Conservation (phyloP, 768 basidiomycete species). For the Lactifluus echinatus region DNA sequence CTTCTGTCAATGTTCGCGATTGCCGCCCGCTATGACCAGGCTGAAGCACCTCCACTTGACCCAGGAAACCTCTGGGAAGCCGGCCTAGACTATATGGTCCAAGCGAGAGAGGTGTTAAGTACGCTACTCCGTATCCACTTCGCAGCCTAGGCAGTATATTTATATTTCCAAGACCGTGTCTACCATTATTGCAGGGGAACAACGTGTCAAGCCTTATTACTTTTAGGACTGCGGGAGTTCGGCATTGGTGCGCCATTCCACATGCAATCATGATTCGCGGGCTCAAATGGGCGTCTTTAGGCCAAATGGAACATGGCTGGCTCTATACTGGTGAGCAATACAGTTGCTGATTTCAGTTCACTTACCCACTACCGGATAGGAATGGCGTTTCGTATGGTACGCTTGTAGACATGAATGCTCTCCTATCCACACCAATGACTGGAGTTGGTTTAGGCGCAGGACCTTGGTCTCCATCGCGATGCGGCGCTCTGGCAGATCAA, state of each 20-base stretch:
- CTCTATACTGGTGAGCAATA: slow-evolving; percentile 53
- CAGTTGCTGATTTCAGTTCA: neutral
- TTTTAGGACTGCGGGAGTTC: slow-evolving; percentile 77
- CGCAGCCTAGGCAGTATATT: neutral
- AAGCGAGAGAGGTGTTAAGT: slow-evolving; percentile 60
- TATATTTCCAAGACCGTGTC: slow-evolving; percentile 38
- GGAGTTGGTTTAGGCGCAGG: slow-evolving; percentile 47
- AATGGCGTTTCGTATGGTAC: slow-evolving; percentile 69
- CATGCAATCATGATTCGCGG: neutral
- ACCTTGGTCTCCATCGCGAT: slow-evolving; percentile 74
- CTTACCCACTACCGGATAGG: slow-evolving; percentile 29
- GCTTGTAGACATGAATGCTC: slow-evolving; percentile 9
- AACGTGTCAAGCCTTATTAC: slow-evolving; percentile 71
- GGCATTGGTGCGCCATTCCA: slow-evolving; percentile 53
- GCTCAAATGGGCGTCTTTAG: slow-evolving; percentile 21
- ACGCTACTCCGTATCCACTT: slow-evolving; percentile 19
- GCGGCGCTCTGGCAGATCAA: slow-evolving; percentile 65
- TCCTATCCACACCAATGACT: slow-evolving; percentile 8
- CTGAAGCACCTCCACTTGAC: slow-evolving; percentile 33
- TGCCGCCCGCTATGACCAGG: slow-evolving; percentile 61
- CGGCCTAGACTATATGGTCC: slow-evolving; percentile 53
- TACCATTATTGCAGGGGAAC: slow-evolving; percentile 63
- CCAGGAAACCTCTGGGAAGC: slow-evolving; percentile 63
- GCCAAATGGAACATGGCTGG: slow-evolving; percentile 79
- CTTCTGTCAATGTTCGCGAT: slow-evolving; percentile 77